Base-by-base conservation (phyloP, 192 early-diverging fungal genomes). In the Coemansia aciculifera region DNA sequence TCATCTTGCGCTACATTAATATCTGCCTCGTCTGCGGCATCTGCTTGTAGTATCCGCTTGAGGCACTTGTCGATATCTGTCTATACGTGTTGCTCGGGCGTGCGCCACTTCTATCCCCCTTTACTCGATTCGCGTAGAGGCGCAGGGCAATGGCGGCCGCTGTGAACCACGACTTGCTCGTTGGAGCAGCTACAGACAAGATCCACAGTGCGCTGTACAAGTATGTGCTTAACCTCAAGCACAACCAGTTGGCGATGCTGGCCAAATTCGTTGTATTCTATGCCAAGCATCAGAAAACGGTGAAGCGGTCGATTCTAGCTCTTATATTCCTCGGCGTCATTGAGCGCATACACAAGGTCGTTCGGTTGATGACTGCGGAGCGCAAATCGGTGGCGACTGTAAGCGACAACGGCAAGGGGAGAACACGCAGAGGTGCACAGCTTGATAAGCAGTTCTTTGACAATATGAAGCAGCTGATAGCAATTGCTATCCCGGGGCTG, bases 401-500 rank as follows among this genome's bases (percentile, higher is more conserved):
- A 34, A 48, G 36, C 31, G 31, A 19, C 39, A 36, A 6, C 8
- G 54, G 60, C 54, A 31, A 36, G 19, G 49, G 51, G 11, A 42
- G 57, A 10, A 17, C 27, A 17, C 66, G 70, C 54, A 67, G 60
- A 34, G 37, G 71, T 17, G 75, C 76, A 2, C 81, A 83, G 54
- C 63, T 83, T 42, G 76, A 83, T 59, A 68, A 63, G 56, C 72
- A 71, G 64, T 93, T 93, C 63, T 75, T 90, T 38, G 78, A 79
- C 15, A 85, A 89, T 23, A 79, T 98, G 71, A 75, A 78, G 67
- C 78, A 88, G 23, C 73, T 98, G 52, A 75, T 97, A 34, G 83
- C 80, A 19, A 91, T 98, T 63, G 91, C 90, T 34, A 89, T 98
- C 64, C 97, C 97, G 17, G 93, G 95, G 5, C 76, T 93, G 36